Conservation (phyloP, 140 eudicot genomes). For the Erigeron philadelphicus region DNA sequence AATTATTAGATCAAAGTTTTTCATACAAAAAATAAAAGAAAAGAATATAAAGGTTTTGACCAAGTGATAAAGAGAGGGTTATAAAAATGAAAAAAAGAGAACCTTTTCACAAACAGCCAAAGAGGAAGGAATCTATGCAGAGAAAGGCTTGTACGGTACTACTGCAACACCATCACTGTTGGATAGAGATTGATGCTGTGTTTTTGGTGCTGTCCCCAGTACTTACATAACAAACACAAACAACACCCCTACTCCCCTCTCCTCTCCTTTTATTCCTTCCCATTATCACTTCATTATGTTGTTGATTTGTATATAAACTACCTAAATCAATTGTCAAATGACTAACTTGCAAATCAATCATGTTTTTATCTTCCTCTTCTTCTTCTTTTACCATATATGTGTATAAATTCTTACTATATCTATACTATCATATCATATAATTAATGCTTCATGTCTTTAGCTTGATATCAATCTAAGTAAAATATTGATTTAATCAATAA, state of each 20-base stretch:
- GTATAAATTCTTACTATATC: too few relatives aligned
- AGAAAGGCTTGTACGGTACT: constrained; percentile 34
- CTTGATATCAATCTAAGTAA: too few relatives aligned
- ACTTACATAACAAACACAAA: constrained; percentile 33
- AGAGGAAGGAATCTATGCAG: constrained; percentile 50
- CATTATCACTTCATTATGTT: neutral
- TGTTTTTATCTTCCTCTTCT: too few relatives aligned
- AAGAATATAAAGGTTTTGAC: constrained; percentile 28
- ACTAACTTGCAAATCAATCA: neutral
- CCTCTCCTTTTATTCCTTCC: neutral
- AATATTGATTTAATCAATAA: too few relatives aligned
- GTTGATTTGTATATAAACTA: neutral
- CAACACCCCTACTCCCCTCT: constrained; percentile 7
- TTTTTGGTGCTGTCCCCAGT: constrained; percentile 39
- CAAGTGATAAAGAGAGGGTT: constrained; percentile 25
- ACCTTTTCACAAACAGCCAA: constrained; percentile 30
- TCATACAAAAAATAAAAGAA: neutral
- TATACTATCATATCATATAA: too few relatives aligned
- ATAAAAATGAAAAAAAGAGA: constrained; percentile 19
- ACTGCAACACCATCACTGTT: constrained; percentile 39
- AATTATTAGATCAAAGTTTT: neutral
- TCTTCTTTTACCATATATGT: too few relatives aligned
- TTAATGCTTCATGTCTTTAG: too few relatives aligned
- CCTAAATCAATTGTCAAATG: neutral
- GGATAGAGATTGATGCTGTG: constrained; percentile 45